Conservation (phyloP, 2,329 filamentous ascomycete species). For the Diaporthe aspalathi region DNA sequence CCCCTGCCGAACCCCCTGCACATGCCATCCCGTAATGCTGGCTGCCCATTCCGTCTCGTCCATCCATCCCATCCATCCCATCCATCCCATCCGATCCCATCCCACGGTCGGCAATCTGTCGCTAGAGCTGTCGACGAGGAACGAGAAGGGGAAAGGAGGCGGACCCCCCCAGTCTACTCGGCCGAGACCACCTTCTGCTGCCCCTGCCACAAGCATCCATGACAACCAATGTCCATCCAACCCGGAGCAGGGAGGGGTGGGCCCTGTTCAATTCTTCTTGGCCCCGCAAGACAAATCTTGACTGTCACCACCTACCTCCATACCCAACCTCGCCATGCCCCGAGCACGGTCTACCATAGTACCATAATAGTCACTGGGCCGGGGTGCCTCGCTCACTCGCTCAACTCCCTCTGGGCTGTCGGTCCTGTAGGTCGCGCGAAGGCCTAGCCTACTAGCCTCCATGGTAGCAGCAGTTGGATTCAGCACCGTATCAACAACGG, state of each 20-base stretch:
- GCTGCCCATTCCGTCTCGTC: background rate
- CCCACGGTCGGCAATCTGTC: conserved; percentile 27
- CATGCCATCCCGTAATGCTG: background rate
- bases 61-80: too few relatives aligned
- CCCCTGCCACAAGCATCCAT: conserved; percentile 7
- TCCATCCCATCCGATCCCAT: conserved; percentile 12
- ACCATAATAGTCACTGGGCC: background rate
- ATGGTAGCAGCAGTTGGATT: too few relatives aligned
- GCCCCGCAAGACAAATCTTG: background rate
- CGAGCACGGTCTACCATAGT: background rate
- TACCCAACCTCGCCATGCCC: background rate
- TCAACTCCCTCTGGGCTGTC: too few relatives aligned
- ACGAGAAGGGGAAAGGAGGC: background rate
- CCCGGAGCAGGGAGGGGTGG: too few relatives aligned
- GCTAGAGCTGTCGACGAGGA: background rate
- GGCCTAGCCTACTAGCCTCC: background rate
- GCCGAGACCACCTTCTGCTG: conserved; percentile 9
- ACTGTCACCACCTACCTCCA: background rate
- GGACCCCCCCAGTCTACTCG: background rate
- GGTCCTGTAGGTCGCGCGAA: background rate
- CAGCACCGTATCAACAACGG: background rate
- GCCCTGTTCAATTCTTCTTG: background rate
- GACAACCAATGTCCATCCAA: background rate
- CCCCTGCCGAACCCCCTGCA: background rate
- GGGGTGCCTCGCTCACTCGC: too few relatives aligned